phyloP scores from a whole-genome alignment of 2,329 filamentous ascomycete genomes.

The Ophiostoma fasciatum region DNA sequence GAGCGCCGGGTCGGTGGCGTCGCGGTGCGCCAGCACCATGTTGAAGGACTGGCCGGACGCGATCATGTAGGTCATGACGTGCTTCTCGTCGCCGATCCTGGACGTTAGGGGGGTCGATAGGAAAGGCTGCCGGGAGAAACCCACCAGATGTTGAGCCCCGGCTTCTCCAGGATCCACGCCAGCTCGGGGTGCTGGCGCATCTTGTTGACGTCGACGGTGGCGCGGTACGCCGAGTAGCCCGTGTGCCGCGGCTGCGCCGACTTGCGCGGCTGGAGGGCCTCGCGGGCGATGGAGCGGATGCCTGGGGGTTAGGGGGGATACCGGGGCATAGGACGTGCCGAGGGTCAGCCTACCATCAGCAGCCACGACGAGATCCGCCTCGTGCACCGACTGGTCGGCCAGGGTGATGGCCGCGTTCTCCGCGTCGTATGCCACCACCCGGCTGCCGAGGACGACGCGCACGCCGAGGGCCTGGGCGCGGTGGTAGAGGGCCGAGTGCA shows the following conservation, averaged over 20 bases:
- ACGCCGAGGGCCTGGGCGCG: conserved; percentile 16
- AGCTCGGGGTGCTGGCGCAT: conserved; percentile 22
- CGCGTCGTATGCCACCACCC: conserved; percentile 13
- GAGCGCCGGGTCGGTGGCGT: conserved; percentile 19
- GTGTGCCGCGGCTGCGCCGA: conserved; percentile 14
- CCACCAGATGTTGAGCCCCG: conserved; percentile 25
- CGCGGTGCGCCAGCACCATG: conserved; percentile 29
- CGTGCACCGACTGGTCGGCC: conserved; percentile 5
- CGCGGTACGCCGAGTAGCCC: conserved; percentile 27
- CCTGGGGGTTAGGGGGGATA: too few species aligned
- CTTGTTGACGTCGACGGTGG: conserved; percentile 22
- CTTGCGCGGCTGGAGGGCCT: conserved; percentile 8
- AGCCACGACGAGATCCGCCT: conserved; percentile 20
- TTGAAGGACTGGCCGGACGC: conserved; percentile 27
- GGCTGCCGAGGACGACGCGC: conserved; percentile 11
- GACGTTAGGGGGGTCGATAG: neutral
- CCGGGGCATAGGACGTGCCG: too few species aligned
- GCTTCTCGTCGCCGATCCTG: conserved; percentile 26
- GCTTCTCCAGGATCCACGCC: conserved; percentile 24
- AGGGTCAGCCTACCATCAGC: conserved; percentile 24
- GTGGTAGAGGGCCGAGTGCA: conserved; percentile 16
- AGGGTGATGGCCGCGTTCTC: neutral
- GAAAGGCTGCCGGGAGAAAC: too few species aligned
- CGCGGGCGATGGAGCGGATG: conserved; percentile 18
- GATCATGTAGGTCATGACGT: conserved; percentile 32